Percentiles rank a stretch among this genome's conserved stretches.
Conservation (phyloP, 805 yeast species). For the Sugiyamaella americana region DNA sequence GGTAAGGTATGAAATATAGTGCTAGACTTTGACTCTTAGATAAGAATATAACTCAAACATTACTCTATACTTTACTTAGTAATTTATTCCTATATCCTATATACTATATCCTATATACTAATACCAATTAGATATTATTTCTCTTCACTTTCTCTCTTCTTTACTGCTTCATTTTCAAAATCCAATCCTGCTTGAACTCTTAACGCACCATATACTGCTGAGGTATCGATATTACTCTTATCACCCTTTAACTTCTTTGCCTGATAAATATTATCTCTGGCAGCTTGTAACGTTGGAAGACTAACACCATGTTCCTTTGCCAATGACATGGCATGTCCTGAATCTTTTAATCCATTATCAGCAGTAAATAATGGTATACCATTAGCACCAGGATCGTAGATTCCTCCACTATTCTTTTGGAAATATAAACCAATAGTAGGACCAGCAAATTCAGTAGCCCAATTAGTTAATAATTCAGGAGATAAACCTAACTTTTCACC, state of each 20-base stretch:
- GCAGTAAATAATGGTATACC: conserved; percentile 22
- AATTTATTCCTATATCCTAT: too few relatives aligned
- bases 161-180: conserved; percentile 23
- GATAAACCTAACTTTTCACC: conserved; percentile 26
- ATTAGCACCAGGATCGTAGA: conserved; percentile 19
- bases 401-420: conserved; percentile 15
- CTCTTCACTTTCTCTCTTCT: conserved; percentile 8
- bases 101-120: too few relatives aligned
- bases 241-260: conserved; percentile 20
- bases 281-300: conserved; percentile 22
- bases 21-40: too few relatives aligned
- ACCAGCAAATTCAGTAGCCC: conserved; percentile 17
- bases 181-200: conserved; percentile 27
- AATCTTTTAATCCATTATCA: conserved; percentile 26
- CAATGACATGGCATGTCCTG: conserved; percentile 23
- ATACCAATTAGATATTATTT: too few relatives aligned
- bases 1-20: too few relatives aligned
- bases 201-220: conserved; percentile 26
- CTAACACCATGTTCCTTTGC: conserved; percentile 19
- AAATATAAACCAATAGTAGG: conserved; percentile 19
- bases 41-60: too few relatives aligned
- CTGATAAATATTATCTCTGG: conserved; percentile 16
- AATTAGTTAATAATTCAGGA: conserved; percentile 16
- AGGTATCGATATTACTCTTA: conserved; percentile 21
- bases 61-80: too few relatives aligned